Conservation (phyloP, 164 flowering plant genomes). For the Saururus chinensis region DNA sequence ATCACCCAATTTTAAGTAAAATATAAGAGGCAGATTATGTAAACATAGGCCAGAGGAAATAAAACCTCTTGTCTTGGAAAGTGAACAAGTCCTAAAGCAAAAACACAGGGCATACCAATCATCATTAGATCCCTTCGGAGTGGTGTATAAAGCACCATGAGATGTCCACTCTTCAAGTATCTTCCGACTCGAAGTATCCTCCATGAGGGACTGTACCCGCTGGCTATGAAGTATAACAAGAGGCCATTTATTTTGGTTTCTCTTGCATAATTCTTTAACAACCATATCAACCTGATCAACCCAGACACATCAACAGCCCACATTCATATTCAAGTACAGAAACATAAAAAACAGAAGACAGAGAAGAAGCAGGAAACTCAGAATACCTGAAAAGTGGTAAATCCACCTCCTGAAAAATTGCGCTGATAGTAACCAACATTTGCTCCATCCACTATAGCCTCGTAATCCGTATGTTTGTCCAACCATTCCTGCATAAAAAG, state of each 20-base stretch:
- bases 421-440: constrained; percentile 80
- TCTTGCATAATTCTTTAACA: constrained; percentile 48
- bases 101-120: constrained; percentile 53
- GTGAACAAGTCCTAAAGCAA: neutral
- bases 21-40: too few relatives aligned
- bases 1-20: too few relatives aligned
- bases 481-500: constrained; percentile 52
- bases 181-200: constrained; percentile 34
- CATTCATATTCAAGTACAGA: neutral
- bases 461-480: constrained; percentile 43
- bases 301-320: neutral
- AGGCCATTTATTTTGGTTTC: constrained; percentile 56
- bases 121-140: constrained; percentile 92
- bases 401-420: constrained; percentile 78
- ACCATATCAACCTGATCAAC: constrained; percentile 74
- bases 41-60: too few relatives aligned
- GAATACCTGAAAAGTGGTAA: constrained; percentile 65
- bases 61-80: too few relatives aligned
- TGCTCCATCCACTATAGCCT: constrained; percentile 80
- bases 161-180: constrained; percentile 61
- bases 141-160: constrained; percentile 47
- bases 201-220: constrained; percentile 42
- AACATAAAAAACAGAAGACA: constrained; percentile 1
- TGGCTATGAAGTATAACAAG: constrained; percentile 69
- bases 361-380: neutral